A percentile compares a stretch with the other conserved stretches of the same genome.
phyloP scores from a whole-genome alignment of 148 eudicot species.

The Silene latifolia region DNA sequence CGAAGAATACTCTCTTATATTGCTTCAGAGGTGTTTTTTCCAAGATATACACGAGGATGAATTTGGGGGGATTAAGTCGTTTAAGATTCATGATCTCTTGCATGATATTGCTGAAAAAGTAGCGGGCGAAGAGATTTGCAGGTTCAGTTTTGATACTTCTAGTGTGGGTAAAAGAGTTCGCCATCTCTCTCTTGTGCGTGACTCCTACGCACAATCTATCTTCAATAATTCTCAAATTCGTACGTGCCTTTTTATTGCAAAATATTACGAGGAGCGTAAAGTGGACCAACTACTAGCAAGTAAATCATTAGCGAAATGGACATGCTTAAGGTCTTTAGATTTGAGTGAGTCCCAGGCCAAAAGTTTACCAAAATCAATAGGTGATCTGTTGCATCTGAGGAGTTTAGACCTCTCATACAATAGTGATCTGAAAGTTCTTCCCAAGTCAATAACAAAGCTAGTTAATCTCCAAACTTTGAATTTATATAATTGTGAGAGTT shows the following conservation, averaged over 20 bases:
- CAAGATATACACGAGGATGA: background rate
- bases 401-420: constrained; percentile 11
- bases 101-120: constrained; percentile 13
- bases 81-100: constrained; percentile 8
- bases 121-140: background rate
- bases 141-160: background rate
- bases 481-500: background rate
- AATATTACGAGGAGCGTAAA: background rate
- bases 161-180: background rate
- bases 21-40: constrained; percentile 21
- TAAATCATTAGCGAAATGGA: background rate
- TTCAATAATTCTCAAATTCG: background rate
- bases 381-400: constrained; percentile 21
- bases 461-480: constrained; percentile 12
- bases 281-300: background rate
- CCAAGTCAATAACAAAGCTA: constrained; percentile 18
- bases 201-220: constrained; percentile 1
- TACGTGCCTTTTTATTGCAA: background rate
- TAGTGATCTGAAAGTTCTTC: background rate
- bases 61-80: background rate
- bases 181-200: background rate
- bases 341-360: background rate
- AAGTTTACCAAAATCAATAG: constrained; percentile 16
- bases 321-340: constrained; percentile 15
- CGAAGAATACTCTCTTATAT: background rate